phyloP scores from a whole-genome alignment of 495 filamentous ascomycete genomes.

The Aspergillus mulundensis region DNA sequence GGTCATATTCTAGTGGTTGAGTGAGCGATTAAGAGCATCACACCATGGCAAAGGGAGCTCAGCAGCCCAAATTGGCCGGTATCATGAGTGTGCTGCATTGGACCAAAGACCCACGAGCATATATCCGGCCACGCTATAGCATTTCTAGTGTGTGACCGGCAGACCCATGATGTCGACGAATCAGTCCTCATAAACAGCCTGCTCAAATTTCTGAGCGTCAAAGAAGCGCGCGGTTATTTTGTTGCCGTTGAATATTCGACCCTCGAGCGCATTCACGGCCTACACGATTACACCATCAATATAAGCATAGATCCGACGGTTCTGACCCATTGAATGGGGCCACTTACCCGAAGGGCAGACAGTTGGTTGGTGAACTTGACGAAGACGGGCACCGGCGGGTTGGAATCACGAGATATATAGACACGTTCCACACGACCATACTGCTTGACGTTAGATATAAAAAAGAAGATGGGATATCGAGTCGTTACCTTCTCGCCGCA shows the following conservation, averaged over 20 bases:
- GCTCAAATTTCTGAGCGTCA: conserved; percentile 74
- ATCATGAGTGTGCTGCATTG: not conserved
- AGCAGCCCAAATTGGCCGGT: not conserved
- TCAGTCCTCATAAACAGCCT: conserved; percentile 56
- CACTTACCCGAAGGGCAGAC: conserved; percentile 72
- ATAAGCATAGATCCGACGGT: not conserved
- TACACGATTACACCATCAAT: conserved; percentile 26
- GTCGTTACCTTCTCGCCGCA: conserved; percentile 67
- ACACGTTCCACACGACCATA: conserved; percentile 87
- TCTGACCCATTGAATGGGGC: not conserved
- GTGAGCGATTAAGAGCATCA: not conserved
- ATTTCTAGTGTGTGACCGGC: not conserved
- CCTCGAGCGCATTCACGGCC: conserved; percentile 85
- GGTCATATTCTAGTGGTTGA: conserved; percentile 17
- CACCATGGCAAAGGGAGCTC: not conserved
- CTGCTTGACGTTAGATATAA: conserved; percentile 28
- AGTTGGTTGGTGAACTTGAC: conserved; percentile 82
- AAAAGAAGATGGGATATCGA: not conserved
- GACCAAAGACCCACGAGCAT: not conserved
- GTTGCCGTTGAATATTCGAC: conserved; percentile 82
- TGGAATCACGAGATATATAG: conserved; percentile 58
- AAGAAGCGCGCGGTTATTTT: conserved; percentile 74
- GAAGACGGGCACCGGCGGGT: conserved; percentile 64
- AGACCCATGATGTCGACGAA: not conserved
- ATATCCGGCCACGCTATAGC: not conserved